Evolutionary conservation across 1,139 yeast genomes (phyloP).

Genomic region (Casaregolazyma suthepensis): DNA sequence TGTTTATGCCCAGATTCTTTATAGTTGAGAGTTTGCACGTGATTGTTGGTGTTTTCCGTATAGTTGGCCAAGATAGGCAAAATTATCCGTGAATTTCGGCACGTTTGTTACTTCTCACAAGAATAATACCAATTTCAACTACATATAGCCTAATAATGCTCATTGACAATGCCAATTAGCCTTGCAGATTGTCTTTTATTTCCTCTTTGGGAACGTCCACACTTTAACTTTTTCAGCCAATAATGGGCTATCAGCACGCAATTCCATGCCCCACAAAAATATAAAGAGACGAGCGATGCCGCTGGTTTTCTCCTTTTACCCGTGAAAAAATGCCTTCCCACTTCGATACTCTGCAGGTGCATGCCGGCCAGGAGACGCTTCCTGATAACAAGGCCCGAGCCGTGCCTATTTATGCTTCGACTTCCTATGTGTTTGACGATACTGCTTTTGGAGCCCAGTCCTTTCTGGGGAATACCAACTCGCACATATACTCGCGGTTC

Average conservation of each 20-base stretch:
- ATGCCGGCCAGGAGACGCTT: conserved; percentile 77
- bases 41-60: not conserved
- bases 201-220: not conserved
- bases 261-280: not conserved
- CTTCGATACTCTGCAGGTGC: conserved; percentile 88
- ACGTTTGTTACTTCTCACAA: too few relatives aligned
- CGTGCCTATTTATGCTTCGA: conserved; percentile 69
- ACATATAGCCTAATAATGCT: too few relatives aligned
- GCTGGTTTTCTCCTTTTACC: not conserved
- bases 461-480: conserved; percentile 76
- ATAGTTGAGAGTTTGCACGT: not conserved
- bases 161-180: not conserved
- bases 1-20: not conserved
- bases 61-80: not conserved
- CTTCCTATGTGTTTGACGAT: conserved; percentile 77
- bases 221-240: not conserved
- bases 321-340: conserved; percentile 37
- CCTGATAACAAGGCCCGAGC: conserved; percentile 66
- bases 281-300: not conserved
- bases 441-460: conserved; percentile 89
- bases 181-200: too few relatives aligned
- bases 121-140: too few relatives aligned
- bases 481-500: conserved; percentile 81
- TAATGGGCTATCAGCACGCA: not conserved
- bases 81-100: not conserved